phyloP scores from a whole-genome alignment of 495 filamentous ascomycete genomes.

The Apodospora peruviana region DNA sequence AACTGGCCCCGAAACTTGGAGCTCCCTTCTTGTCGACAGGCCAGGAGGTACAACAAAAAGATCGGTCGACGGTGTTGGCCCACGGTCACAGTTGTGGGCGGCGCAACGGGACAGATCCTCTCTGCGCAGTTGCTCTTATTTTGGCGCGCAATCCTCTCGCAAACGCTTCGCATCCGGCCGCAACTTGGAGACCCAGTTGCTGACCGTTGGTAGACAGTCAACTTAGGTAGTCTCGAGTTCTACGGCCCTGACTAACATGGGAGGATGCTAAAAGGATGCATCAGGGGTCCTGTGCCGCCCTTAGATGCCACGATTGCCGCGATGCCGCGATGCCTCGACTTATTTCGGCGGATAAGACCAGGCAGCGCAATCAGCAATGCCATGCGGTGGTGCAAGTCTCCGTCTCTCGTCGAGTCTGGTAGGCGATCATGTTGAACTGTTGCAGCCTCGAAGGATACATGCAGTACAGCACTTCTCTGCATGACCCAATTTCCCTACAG shows the following conservation, averaged over 20 bases:
- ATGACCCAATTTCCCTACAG: too few relatives aligned
- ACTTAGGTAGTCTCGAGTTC: background rate
- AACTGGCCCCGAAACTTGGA: background rate
- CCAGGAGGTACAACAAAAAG: background rate
- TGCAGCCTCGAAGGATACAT: too few relatives aligned
- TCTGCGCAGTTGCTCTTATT: background rate
- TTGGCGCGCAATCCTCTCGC: background rate
- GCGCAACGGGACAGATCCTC: background rate
- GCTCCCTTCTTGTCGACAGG: background rate
- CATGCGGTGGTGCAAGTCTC: too few relatives aligned
- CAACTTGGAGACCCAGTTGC: background rate
- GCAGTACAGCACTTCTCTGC: too few relatives aligned
- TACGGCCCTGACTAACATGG: background rate
- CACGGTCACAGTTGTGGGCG: background rate
- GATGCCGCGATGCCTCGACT: slow-evolving; percentile 1
- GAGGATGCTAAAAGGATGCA: background rate
- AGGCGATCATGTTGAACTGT: too few relatives aligned
- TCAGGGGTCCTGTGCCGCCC: background rate
- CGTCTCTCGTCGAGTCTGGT: too few relatives aligned
- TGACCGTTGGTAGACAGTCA: background rate
- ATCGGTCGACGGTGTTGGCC: background rate
- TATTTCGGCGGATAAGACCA: too few relatives aligned
- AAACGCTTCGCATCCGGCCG: too few relatives aligned
- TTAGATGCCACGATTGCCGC: slow-evolving; percentile 9
- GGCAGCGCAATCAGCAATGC: too few relatives aligned